These are phyloP conservation scores for Alternaria tenuissima DNA, from an alignment of 2,329 filamentous ascomycete genomes.

Conservation along the genomic window DNA sequence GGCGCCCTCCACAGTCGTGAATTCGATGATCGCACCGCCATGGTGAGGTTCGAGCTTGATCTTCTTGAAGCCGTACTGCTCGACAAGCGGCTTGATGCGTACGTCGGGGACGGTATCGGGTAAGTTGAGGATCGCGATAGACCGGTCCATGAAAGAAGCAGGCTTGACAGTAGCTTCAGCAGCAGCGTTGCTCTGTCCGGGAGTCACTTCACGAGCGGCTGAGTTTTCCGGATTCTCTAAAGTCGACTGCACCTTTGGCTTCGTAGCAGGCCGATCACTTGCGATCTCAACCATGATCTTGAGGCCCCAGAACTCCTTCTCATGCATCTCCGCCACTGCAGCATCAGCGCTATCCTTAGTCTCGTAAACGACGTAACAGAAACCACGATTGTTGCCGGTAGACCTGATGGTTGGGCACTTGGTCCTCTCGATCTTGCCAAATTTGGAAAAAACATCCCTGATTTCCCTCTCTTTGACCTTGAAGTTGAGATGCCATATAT, in stretches of 20 bases:
- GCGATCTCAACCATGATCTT: constrained; percentile 68
- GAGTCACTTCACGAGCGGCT: constrained; percentile 49
- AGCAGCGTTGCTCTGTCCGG: constrained; percentile 38
- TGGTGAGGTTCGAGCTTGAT: constrained; percentile 82
- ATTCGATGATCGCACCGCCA: constrained; percentile 87
- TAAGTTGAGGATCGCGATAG: constrained; percentile 82
- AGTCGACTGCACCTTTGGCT: constrained; percentile 57
- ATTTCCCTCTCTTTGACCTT: constrained; percentile 78
- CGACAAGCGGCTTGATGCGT: constrained; percentile 76
- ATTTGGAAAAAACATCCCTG: constrained; percentile 73
- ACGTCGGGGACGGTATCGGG: constrained; percentile 93
- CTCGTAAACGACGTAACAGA: constrained; percentile 80
- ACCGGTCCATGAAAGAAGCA: constrained; percentile 63
- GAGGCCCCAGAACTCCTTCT: constrained; percentile 72
- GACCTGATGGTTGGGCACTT: constrained; percentile 72
- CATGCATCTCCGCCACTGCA: constrained; percentile 70
- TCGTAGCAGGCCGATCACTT: constrained; percentile 54
- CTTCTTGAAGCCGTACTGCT: constrained; percentile 77
- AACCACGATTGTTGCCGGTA: constrained; percentile 75
- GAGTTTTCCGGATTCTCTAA: constrained; percentile 55
- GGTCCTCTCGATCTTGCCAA: constrained; percentile 76
- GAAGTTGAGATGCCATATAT: constrained; percentile 85
- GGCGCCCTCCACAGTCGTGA: constrained; percentile 71
- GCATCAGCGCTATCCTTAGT: constrained; percentile 71
- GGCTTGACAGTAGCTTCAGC: constrained; percentile 21